Percentiles rank a stretch among this genome's conserved stretches.
Evolutionary conservation across 805 yeast genomes (phyloP).

Genomic region (Kuraishia piskuri): DNA sequence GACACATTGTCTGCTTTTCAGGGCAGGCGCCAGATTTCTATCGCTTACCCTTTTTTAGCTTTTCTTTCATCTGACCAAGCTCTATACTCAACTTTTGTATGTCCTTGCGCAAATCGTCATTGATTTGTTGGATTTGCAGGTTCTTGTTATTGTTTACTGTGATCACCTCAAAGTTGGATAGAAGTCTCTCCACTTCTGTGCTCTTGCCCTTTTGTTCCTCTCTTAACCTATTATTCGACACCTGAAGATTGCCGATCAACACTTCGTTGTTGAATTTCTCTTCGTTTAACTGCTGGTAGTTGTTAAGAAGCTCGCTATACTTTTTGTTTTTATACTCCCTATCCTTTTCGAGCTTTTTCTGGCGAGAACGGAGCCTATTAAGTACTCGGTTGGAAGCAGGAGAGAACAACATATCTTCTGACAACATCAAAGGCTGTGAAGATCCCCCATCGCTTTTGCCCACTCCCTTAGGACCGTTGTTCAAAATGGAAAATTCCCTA

Average conservation of each 20-base stretch:
- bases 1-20: too few relatives aligned
- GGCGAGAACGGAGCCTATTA: neutral
- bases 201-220: constrained; percentile 8
- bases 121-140: constrained; percentile 17
- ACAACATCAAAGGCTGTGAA: neutral
- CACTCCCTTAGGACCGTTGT: neutral
- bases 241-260: constrained; percentile 11
- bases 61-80: constrained; percentile 8
- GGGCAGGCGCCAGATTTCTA: too few relatives aligned
- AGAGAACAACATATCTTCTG: neutral
- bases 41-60: neutral
- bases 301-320: constrained; percentile 20
- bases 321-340: constrained; percentile 7
- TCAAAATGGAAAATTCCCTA: neutral
- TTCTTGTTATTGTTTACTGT: constrained; percentile 22
- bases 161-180: constrained; percentile 24
- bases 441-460: neutral
- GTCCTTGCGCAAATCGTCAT: constrained; percentile 17
- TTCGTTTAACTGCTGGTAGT: constrained; percentile 24
- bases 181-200: constrained; percentile 12
- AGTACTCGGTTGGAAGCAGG: neutral
- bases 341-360: constrained; percentile 6
- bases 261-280: constrained; percentile 20
- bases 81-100: constrained; percentile 16
- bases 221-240: constrained; percentile 12